Evolutionary conservation across 1,284 basidiomycete genomes (phyloP).

Genomic region (Apiotrichum porosum): DNA sequence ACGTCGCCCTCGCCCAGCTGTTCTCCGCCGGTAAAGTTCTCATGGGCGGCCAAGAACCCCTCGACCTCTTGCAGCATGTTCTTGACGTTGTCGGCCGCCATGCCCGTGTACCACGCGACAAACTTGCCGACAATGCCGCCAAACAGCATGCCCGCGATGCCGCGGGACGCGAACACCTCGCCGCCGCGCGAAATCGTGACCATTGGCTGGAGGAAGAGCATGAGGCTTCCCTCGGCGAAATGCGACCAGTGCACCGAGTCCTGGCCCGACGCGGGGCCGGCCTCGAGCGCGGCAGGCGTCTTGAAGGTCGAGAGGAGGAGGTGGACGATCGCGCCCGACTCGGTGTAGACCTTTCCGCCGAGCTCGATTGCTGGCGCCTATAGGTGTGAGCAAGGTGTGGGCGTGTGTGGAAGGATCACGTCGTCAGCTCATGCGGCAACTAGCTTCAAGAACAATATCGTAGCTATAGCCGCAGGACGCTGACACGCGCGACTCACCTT

Average conservation of each 20-base stretch:
- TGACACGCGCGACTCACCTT: too few species aligned
- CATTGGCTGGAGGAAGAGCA: constrained; percentile 29
- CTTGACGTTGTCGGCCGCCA: constrained; percentile 7
- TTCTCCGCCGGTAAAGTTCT: constrained; percentile 30
- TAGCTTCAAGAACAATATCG: neutral
- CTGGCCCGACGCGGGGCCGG: constrained; percentile 2
- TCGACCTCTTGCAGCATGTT: constrained; percentile 27
- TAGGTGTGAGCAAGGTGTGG: constrained; percentile 2
- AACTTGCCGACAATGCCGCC: neutral
- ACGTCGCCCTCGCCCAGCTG: constrained; percentile 39
- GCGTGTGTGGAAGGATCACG: neutral
- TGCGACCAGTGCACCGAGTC: constrained; percentile 29
- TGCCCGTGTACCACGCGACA: neutral
- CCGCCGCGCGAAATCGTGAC: too few species aligned
- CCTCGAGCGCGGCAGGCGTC: constrained; percentile 4
- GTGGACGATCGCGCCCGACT: constrained; percentile 37
- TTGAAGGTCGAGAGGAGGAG: constrained; percentile 18
- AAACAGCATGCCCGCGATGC: neutral
- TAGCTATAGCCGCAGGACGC: too few species aligned
- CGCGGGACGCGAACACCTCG: neutral
- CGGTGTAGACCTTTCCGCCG: constrained; percentile 29
- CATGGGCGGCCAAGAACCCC: constrained; percentile 19
- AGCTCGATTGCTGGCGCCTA: constrained; percentile 31
- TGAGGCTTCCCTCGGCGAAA: constrained; percentile 36
- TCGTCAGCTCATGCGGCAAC: too few species aligned